Conservation (phyloP, 331 rosid genomes). For the Prunus yedoensis region DNA sequence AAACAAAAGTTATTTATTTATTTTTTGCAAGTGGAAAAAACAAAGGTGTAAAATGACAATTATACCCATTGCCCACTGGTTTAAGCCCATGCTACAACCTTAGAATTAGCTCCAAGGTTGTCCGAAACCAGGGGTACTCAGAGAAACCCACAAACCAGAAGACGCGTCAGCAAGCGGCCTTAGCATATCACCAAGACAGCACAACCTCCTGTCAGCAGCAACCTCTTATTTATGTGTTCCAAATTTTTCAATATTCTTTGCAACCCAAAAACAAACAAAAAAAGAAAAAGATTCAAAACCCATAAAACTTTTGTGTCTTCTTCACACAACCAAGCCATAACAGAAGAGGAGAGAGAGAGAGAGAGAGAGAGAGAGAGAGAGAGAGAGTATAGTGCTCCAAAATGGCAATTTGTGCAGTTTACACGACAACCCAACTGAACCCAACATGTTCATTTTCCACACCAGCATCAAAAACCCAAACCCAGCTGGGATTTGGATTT, state of each 20-base stretch:
- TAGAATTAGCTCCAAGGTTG: slow-evolving; percentile 32
- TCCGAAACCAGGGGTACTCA: slow-evolving; percentile 66
- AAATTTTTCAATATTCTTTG: neutral
- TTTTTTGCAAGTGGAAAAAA: neutral
- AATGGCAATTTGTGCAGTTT: slow-evolving; percentile 84
- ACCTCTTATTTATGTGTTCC: slow-evolving; percentile 54
- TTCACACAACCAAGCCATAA: neutral
- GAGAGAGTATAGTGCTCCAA: neutral
- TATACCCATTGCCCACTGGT: slow-evolving; percentile 28
- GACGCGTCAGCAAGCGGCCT: slow-evolving; percentile 22
- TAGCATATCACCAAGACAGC: slow-evolving; percentile 31
- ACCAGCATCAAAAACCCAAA: neutral
- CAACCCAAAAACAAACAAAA: neutral
- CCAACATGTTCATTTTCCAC: slow-evolving; percentile 55
- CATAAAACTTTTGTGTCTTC: neutral
- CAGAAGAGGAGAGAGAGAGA: slow-evolving; percentile 4
- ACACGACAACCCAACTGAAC: slow-evolving; percentile 73
- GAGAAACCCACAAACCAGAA: slow-evolving; percentile 37
- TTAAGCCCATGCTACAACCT: slow-evolving; percentile 16
- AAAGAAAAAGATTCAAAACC: neutral
- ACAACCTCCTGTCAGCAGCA: slow-evolving; percentile 36
- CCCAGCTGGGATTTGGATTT: neutral
- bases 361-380: slow-evolving; percentile 1
- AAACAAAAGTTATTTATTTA: neutral
- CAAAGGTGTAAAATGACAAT: slow-evolving; percentile 18